Evolutionary conservation across 139 green algal genomes (phyloP), one percentile per base, ranked within the genome.

Genomic region (Astrephomene gubernaculifera): DNA sequence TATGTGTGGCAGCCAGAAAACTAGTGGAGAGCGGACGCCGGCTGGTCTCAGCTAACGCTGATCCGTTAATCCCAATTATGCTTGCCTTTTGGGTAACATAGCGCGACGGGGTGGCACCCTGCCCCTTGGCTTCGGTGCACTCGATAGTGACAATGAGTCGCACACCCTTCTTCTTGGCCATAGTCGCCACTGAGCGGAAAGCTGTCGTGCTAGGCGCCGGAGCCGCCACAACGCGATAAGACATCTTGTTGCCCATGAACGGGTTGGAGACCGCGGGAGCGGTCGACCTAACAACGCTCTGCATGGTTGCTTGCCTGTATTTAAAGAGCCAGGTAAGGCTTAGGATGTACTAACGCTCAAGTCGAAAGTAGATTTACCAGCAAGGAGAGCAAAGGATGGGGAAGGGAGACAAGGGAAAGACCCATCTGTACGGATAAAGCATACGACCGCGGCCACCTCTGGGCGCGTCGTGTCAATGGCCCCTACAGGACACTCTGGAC

Each of bases 111-210:
- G 92, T 91, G 1, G 63, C 81, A 52, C 92, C 89, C 33, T 65
- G 21, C 25, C 63, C 87, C n/a, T 95, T 91, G 5, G 96, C 90
- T 88, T 99, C 96, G 19, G 96, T 99, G 94, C 96, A 99, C 90
- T 99, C 96, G 44, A 99, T 82, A 1, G 96, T 99, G 22, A 99
- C 92, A 53, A 99, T 98, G 65, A 96, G 87, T 8, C 96, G 90
- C 24, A 98, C 90, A 71, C 92, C 95, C 93, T 98, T 98, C 90
- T 98, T 98, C 93, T 97, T 98, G 3, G 95, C 96, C 94, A 97
- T 97, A 82, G 89, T 94, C 2, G 89, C 95, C 38, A 97, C 94
- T 82, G 94, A 87, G 22, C 94, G 86, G 33, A 89, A 89, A 3
- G 92, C 88, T n/a, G 63, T 87, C 8, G 76, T 72, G 75, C 63